Conservation (phyloP, 2,329 filamentous ascomycete genomes). For the Fusarium concolor region DNA sequence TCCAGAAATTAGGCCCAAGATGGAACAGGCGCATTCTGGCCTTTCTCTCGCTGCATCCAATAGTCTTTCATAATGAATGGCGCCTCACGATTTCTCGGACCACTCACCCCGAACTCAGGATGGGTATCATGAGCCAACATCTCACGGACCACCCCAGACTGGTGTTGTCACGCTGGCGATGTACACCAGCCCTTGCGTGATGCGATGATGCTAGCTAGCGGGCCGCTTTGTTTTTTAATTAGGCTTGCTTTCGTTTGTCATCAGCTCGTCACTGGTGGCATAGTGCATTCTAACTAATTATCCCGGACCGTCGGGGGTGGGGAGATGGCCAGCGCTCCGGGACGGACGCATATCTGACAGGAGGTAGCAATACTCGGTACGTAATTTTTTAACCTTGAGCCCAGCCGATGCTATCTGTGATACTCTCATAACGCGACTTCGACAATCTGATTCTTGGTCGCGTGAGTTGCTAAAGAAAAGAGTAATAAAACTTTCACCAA, state of each 20-base stretch:
- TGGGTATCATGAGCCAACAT: constrained; percentile 19
- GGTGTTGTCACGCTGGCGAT: constrained; percentile 31
- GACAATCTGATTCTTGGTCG: constrained; percentile 33
- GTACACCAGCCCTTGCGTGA: constrained; percentile 35
- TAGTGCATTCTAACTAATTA: neutral
- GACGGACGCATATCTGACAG: neutral
- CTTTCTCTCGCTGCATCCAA: constrained; percentile 12
- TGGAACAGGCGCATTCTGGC: constrained; percentile 19
- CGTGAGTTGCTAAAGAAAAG: constrained; percentile 14
- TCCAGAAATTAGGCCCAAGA: constrained; percentile 1
- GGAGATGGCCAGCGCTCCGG: constrained; percentile 18
- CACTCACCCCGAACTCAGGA: constrained; percentile 29
- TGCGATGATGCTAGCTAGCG: constrained; percentile 37
- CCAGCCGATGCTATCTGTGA: neutral
- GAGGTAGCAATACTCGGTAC: constrained; percentile 13
- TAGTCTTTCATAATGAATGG: constrained; percentile 17
- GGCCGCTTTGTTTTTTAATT: constrained; percentile 28
- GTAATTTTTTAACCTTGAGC: neutral
- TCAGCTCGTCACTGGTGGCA: constrained; percentile 35
- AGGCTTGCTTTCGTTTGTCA: constrained; percentile 20
- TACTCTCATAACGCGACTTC: constrained; percentile 1
- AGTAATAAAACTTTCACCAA: constrained; percentile 1
- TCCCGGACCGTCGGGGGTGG: constrained; percentile 37
- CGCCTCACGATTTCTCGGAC: constrained; percentile 23
- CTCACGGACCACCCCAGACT: constrained; percentile 36